These are phyloP conservation scores for Ceratocystis ficicola DNA, from an alignment of 2,329 filamentous ascomycete genomes.

Conservation along the genomic window DNA sequence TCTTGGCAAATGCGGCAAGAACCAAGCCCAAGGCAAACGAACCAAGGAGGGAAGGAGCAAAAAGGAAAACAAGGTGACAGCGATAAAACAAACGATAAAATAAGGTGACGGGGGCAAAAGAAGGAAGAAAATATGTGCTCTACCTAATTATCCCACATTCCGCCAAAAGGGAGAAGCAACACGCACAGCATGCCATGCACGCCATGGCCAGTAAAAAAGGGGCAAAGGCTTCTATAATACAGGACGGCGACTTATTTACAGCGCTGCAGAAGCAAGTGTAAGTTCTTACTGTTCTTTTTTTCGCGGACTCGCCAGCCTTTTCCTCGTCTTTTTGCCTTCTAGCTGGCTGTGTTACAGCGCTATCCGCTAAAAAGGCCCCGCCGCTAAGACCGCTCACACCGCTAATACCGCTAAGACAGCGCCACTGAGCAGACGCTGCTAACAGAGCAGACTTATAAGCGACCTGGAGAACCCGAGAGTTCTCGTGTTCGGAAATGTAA, in stretches of 20 bases:
- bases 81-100: slow-evolving; percentile 1
- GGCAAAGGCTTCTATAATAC: neutral
- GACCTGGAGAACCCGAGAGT: slow-evolving; percentile 1
- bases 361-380: neutral
- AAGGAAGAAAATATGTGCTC: neutral
- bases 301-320: too few relatives aligned
- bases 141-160: neutral
- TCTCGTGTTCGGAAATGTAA: neutral
- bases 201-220: neutral
- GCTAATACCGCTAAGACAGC: neutral
- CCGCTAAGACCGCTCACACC: neutral
- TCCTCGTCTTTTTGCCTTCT: neutral
- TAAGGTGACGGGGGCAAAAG: neutral
- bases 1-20: slow-evolving; percentile 8
- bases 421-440: neutral
- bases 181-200: neutral
- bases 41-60: slow-evolving; percentile 5
- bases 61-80: neutral
- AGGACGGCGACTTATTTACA: neutral
- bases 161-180: neutral
- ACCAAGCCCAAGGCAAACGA: neutral
- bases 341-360: slow-evolving; percentile 1
- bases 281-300: neutral
- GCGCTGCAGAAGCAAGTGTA: neutral
- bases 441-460: neutral